Percentiles rank a stretch among this genome's conserved stretches.
Conservation (phyloP, 768 basidiomycete species). For the Leucocoprinus sp. region DNA sequence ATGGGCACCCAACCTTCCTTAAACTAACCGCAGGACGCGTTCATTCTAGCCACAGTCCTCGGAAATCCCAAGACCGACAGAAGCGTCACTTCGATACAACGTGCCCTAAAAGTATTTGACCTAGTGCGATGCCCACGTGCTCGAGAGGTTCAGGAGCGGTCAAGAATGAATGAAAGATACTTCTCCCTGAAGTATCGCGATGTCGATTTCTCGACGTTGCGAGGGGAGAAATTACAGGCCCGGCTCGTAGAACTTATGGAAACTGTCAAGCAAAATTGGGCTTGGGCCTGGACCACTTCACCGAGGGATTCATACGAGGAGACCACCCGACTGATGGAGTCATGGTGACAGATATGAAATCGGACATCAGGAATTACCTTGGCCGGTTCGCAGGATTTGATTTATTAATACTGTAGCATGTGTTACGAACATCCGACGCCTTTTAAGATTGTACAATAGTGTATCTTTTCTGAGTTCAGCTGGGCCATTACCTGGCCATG, state of each 20-base stretch:
- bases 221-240: slow-evolving; percentile 20
- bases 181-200: slow-evolving; percentile 30
- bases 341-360: neutral
- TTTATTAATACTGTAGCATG: too few relatives aligned
- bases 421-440: too few relatives aligned
- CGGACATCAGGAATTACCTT: neutral
- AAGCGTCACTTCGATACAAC: slow-evolving; percentile 24
- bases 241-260: slow-evolving; percentile 32
- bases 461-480: too few relatives aligned
- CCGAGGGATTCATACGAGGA: slow-evolving; percentile 33
- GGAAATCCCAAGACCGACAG: slow-evolving; percentile 36
- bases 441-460: neutral
- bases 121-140: slow-evolving; percentile 40
- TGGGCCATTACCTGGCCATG: too few relatives aligned
- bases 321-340: slow-evolving; percentile 25
- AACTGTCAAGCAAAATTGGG: slow-evolving; percentile 43
- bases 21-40: slow-evolving; percentile 36
- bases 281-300: slow-evolving; percentile 53
- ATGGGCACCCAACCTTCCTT: slow-evolving; percentile 4
- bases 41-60: slow-evolving; percentile 34
- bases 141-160: slow-evolving; percentile 27
- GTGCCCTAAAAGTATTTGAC: slow-evolving; percentile 39
- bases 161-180: slow-evolving; percentile 33
- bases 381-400: neutral
- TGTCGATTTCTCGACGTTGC: slow-evolving; percentile 21